phyloP scores from a whole-genome alignment of 495 filamentous ascomycete genomes.

The Trichocladium antarcticum region DNA sequence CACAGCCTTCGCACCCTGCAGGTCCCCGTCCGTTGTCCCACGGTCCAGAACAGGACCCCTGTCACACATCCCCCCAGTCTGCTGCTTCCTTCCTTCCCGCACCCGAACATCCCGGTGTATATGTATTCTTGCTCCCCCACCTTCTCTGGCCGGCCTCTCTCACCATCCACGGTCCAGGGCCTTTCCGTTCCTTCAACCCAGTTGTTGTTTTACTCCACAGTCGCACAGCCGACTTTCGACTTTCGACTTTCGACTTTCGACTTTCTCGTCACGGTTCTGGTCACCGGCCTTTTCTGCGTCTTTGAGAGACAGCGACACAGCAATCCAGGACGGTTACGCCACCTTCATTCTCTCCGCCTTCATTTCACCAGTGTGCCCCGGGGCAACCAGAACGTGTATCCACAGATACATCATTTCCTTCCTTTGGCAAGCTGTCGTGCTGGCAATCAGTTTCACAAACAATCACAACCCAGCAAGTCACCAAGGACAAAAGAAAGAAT shows the following conservation, averaged over 20 bases:
- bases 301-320: constrained; percentile 29
- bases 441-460: constrained; percentile 10
- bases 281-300: constrained; percentile 26
- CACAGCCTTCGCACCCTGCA: too few relatives aligned
- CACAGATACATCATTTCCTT: constrained; percentile 20
- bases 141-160: too few relatives aligned
- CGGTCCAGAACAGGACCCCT: too few relatives aligned
- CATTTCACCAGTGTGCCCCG: constrained; percentile 10
- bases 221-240: constrained; percentile 15
- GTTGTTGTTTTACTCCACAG: too few relatives aligned
- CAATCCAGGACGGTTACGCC: constrained; percentile 1
- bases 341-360: not conserved
- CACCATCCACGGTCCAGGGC: not conserved
- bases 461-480: constrained; percentile 12
- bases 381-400: constrained; percentile 4
- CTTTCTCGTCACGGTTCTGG: constrained; percentile 5
- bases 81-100: too few relatives aligned
- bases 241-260: constrained; percentile 12
- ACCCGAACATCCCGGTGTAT: too few relatives aligned
- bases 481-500: not conserved
- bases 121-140: too few relatives aligned
- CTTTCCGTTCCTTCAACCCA: constrained; percentile 12
- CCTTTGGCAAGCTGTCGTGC: constrained; percentile 24
- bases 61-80: too few relatives aligned
- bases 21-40: too few relatives aligned